These are phyloP conservation scores for Porphyrellus cyaneotinctus DNA, from an alignment of 768 basidiomycete species.

Conservation along the genomic window DNA sequence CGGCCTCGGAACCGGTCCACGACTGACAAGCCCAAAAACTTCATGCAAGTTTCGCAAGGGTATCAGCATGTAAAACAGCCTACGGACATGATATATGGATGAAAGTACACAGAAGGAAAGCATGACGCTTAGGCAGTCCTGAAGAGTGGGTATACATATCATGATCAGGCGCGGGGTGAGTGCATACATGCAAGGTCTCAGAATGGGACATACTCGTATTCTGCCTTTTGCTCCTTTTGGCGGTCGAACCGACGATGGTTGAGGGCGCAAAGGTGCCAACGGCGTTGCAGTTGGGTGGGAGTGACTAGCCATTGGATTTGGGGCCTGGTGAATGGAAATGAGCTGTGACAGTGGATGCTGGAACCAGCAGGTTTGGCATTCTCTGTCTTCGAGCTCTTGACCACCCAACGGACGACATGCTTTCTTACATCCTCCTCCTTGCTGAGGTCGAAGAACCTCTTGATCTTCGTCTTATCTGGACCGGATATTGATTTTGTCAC, in stretches of 20 bases:
- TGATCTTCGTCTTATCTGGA: conserved; percentile 83
- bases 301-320: conserved; percentile 98
- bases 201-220: conserved; percentile 69
- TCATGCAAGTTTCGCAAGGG: background rate
- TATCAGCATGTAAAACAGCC: conserved; percentile 18
- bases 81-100: conserved; percentile 23
- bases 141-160: background rate
- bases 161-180: background rate
- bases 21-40: too few species aligned
- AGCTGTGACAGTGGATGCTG: background rate
- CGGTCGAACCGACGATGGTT: conserved; percentile 82
- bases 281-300: conserved; percentile 91
- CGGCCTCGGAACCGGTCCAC: too few species aligned
- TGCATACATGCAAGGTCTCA: background rate
- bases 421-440: conserved; percentile 99
- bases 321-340: conserved; percentile 48
- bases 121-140: conserved; percentile 20
- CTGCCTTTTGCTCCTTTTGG: conserved; percentile 93
- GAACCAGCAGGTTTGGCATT: conserved; percentile 88
- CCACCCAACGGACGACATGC: conserved; percentile 92
- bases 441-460: conserved; percentile 93
- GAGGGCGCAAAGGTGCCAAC: conserved; percentile 86
- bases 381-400: conserved; percentile 84
- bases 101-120: conserved; percentile 11
- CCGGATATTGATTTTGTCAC: too few species aligned